Percentiles rank a stretch among this genome's conserved stretches.
phyloP scores from a whole-genome alignment of 106 monocot genomes.

The Acorus calamus region DNA sequence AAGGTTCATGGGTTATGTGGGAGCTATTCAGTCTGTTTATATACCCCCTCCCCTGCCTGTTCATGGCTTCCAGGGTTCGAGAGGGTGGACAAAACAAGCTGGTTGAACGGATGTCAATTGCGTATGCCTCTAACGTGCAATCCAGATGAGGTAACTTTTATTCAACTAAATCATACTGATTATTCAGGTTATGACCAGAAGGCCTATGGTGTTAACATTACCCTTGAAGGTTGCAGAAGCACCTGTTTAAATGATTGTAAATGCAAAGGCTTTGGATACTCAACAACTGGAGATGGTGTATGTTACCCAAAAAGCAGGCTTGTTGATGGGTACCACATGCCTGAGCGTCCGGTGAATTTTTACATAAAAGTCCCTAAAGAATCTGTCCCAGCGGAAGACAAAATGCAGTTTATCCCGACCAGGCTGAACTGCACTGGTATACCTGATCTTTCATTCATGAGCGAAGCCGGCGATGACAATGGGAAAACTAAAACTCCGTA shows the following conservation, averaged over 20 bases:
- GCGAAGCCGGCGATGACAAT: no score
- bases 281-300: not conserved
- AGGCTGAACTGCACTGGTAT: no score
- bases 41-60: not conserved
- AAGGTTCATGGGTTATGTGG: slow-evolving; percentile 13
- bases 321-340: slow-evolving; percentile 1
- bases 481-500: not conserved
- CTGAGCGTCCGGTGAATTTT: not conserved
- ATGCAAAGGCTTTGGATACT: slow-evolving; percentile 3
- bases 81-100: slow-evolving; percentile 2
- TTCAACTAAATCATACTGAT: slow-evolving; percentile 3
- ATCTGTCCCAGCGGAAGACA: no score
- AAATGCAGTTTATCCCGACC: no score
- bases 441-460: no score
- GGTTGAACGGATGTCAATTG: slow-evolving; percentile 2
- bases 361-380: not conserved
- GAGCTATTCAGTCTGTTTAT: slow-evolving; percentile 1
- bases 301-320: slow-evolving; percentile 5
- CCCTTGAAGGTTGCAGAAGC: not conserved
- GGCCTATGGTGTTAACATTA: not conserved
- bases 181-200: slow-evolving; percentile 4
- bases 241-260: not conserved
- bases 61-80: slow-evolving; percentile 6
- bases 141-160: not conserved
- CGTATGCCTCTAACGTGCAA: not conserved